These are phyloP conservation scores for sweet orange (Citrus sinensis) DNA, from an alignment of 345 rosid genomes.

Conservation along the genomic window DNA sequence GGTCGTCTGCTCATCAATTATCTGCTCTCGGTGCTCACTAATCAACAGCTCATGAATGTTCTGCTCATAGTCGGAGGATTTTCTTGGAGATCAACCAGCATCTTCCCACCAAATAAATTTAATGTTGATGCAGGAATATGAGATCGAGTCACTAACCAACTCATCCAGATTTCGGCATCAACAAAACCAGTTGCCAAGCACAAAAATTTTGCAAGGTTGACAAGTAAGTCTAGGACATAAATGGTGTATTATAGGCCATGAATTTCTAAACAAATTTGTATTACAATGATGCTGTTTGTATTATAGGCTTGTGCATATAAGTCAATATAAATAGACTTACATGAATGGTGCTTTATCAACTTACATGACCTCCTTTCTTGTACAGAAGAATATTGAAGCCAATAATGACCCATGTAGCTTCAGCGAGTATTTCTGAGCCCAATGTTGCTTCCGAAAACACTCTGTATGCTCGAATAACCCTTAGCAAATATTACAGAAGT, in stretches of 20 bases:
- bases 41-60: too few relatives aligned
- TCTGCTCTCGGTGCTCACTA: too few relatives aligned
- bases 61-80: too few relatives aligned
- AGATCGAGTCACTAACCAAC: too few relatives aligned
- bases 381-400: neutral
- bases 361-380: neutral
- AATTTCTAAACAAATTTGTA: too few relatives aligned
- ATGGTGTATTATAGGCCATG: neutral
- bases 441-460: neutral
- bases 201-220: neutral
- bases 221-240: neutral
- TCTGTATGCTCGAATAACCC: neutral
- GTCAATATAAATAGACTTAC: too few relatives aligned
- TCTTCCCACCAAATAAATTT: too few relatives aligned
- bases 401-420: neutral
- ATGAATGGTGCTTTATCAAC: neutral
- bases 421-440: neutral
- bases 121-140: rapidly evolving
- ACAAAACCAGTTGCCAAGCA: neutral
- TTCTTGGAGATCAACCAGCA: too few relatives aligned
- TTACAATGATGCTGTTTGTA: too few relatives aligned
- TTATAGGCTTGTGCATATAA: too few relatives aligned
- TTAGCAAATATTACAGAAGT: neutral
- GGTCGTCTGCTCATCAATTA: too few relatives aligned
- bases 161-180: too few relatives aligned